Evolutionary conservation across 495 filamentous ascomycete genomes (phyloP), one percentile per base, ranked within the genome.

Genomic region (Xylaria sp.): DNA sequence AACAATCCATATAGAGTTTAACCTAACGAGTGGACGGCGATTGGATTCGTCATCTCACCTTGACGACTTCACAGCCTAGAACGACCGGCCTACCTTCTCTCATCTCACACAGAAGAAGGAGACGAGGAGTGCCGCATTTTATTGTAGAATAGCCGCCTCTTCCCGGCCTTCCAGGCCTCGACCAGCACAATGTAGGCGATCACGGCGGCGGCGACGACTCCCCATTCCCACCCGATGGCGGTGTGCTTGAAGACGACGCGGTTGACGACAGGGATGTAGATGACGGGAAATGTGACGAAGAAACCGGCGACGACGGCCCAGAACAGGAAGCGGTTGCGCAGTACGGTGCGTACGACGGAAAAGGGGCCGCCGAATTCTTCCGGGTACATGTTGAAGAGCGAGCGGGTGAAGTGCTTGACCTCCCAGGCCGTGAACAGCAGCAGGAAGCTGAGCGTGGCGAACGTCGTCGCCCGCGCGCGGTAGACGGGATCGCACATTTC

Each of bases 391-490:
- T 83, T 82, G 79, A 89, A 89, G 29, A 89, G 75, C 5, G 82
- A 84, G 61, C 84, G 85, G 1, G 81, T 82, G 71, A 88, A 85
- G 70, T 88, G 85, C 71, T 87, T 88, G 67, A 88, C 85, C 71
- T 89, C 87, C 85, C 85, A 88, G 24, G 87, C 87, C n/a, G 85
- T 87, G 72, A 89, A 78, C 31, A 89, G 81, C 1, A 88, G 78
- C 40, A 88, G 81, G 80, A 87, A 88, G 29, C 85, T 88, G 1
- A 90, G 84, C 66, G 88, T 90, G 15, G 89, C 90, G 72, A 91
- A 93, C 0, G 88, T 90, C 2, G 91, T 90, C 7, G 91, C 91
- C 14, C 91, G 88, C 5, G 91, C 91, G 11, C 89, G 89, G 82
- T 86, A 90, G 11, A 89, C 85, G 11, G 77, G 74, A 40, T 80